A percentile compares a stretch with the other conserved stretches of the same genome.
Evolutionary conservation across 371 early-diverging fungal genomes (phyloP).

Genomic region (Syncephalastrum racemosum): DNA sequence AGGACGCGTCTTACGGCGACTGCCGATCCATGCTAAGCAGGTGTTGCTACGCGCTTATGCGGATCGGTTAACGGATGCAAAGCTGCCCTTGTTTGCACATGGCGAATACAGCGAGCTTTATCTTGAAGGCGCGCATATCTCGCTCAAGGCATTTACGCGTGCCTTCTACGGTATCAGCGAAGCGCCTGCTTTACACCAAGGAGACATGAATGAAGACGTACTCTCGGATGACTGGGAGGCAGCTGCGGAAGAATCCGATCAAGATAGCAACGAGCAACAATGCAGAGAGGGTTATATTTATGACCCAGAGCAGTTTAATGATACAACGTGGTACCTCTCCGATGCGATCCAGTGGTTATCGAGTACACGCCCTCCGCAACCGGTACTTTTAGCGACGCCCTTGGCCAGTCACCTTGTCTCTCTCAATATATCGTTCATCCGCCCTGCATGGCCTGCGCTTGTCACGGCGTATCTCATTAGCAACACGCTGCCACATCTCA

Average conservation of each 20-base stretch:
- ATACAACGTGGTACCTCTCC: no score
- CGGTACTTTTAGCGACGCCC: constrained; percentile 10
- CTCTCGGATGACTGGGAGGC: constrained; percentile 16
- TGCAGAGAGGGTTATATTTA: neutral
- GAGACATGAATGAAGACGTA: neutral
- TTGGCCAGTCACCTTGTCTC: constrained; percentile 16
- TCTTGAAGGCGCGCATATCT: constrained; percentile 8
- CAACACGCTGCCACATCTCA: constrained; percentile 21
- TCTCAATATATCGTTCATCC: constrained; percentile 25
- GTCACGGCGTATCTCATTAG: constrained; percentile 19
- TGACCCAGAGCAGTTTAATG: no score
- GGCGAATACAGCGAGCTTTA: constrained; percentile 10
- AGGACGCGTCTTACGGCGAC: no score
- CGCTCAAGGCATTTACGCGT: constrained; percentile 5
- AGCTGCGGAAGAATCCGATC: constrained; percentile 4
- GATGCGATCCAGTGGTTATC: neutral
- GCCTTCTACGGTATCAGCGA: no score
- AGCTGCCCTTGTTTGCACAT: constrained; percentile 5
- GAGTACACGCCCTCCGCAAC: neutral
- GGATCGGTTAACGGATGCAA: constrained; percentile 7
- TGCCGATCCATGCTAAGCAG: constrained; percentile 10
- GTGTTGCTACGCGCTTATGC: constrained; percentile 3
- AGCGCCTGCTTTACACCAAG: constrained; percentile 4
- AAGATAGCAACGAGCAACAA: constrained; percentile 1
- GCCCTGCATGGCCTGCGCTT: constrained; percentile 13